Evolutionary conservation across 225 moss, liverwort and hornwort species (phyloP).

Genomic region (Rhytidiadelphus loreus): DNA sequence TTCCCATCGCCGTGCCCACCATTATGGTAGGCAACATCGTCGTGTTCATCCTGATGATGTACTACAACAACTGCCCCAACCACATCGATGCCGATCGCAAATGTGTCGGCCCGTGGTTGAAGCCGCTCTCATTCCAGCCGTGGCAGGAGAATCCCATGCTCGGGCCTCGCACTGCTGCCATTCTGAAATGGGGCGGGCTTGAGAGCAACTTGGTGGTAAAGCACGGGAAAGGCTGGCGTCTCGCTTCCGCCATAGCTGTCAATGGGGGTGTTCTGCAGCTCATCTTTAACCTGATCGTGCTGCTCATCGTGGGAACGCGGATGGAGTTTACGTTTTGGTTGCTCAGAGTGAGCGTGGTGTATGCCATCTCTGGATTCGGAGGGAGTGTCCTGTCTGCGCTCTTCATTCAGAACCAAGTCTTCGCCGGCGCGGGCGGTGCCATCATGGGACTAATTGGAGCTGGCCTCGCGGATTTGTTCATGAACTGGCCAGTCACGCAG

Average conservation of each 20-base stretch:
- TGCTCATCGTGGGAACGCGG: conserved; percentile 58
- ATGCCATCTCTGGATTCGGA: conserved; percentile 64
- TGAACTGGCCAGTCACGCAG: conserved; percentile 41
- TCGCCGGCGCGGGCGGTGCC: conserved; percentile 73
- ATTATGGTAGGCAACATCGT: conserved; percentile 31
- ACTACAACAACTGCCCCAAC: conserved; percentile 31
- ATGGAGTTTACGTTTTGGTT: conserved; percentile 55
- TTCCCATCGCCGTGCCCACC: conserved; percentile 24
- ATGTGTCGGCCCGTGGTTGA: conserved; percentile 21
- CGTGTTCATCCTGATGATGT: conserved; percentile 36
- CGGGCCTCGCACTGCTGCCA: conserved; percentile 33
- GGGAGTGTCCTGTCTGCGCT: conserved; percentile 73
- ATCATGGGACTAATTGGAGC: conserved; percentile 66
- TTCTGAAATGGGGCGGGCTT: conserved; percentile 60
- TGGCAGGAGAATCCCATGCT: conserved; percentile 76
- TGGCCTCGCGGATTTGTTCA: conserved; percentile 42
- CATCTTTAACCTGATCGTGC: conserved; percentile 53
- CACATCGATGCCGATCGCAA: not conserved
- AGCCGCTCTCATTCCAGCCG: conserved; percentile 60
- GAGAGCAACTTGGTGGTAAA: conserved; percentile 18
- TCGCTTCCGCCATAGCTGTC: conserved; percentile 40
- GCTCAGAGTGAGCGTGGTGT: conserved; percentile 23
- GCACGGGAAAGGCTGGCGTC: conserved; percentile 55
- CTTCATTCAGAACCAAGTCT: conserved; percentile 50
- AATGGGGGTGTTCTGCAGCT: conserved; percentile 86